phyloP scores from a whole-genome alignment of 2,329 filamentous ascomycete species.

The Paracamarosporium sp. region DNA sequence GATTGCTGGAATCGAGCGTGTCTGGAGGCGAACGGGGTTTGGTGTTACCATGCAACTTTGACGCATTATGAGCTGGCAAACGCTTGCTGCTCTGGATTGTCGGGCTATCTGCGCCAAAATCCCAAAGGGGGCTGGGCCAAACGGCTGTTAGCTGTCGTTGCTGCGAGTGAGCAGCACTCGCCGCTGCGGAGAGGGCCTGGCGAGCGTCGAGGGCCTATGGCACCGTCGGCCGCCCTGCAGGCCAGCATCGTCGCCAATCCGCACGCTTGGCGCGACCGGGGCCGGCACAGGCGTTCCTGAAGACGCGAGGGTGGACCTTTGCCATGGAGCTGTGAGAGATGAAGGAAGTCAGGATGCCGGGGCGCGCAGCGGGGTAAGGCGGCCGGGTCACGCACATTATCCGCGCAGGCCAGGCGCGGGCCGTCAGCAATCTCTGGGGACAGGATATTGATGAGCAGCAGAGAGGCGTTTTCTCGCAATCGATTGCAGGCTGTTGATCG shows the following conservation, averaged over 20 bases:
- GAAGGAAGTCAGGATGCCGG: background rate
- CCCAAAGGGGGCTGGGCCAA: constrained; percentile 42
- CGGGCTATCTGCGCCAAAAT: constrained; percentile 43
- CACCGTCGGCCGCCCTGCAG: constrained; percentile 14
- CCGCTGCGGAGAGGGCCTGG: constrained; percentile 36
- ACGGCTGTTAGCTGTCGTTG: constrained; percentile 44
- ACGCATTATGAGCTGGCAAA: constrained; percentile 46
- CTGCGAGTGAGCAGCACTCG: constrained; percentile 42
- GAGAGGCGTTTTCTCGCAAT: background rate
- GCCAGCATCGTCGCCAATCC: constrained; percentile 16
- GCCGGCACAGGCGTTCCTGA: constrained; percentile 28
- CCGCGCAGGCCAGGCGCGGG: constrained; percentile 21
- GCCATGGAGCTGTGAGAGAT: background rate
- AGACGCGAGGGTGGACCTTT: constrained; percentile 12
- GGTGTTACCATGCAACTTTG: constrained; percentile 44
- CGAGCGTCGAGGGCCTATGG: constrained; percentile 30
- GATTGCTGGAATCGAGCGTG: constrained; percentile 46
- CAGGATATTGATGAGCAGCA: background rate
- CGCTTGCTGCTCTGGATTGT: constrained; percentile 42
- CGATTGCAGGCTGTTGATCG: background rate
- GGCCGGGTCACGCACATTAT: constrained; percentile 25
- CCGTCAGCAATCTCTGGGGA: constrained; percentile 26
- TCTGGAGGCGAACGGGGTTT: constrained; percentile 40
- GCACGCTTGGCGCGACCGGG: constrained; percentile 34
- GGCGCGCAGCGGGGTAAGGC: constrained; percentile 1